A percentile compares a stretch with the other conserved stretches of the same genome.
These are phyloP conservation scores for Phalaenopsis aphrodite DNA, from an alignment of 106 monocot species.

Conservation along the genomic window DNA sequence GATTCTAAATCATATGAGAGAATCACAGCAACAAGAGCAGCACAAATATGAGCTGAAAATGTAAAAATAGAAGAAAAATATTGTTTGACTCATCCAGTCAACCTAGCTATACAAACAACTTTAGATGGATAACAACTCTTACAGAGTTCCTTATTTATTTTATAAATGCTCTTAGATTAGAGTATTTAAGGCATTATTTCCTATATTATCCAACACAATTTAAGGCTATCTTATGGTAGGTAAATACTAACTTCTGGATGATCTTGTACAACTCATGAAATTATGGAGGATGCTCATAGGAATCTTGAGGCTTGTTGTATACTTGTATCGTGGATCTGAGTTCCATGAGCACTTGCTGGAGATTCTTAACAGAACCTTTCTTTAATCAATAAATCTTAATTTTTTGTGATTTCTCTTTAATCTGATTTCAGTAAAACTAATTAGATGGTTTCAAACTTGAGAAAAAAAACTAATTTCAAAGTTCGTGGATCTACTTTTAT, in stretches of 20 bases:
- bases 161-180: not conserved
- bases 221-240: not conserved
- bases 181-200: not conserved
- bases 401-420: not conserved
- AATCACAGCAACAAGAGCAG: no score
- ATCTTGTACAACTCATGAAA: not conserved
- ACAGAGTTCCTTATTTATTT: no score
- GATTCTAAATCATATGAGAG: no score
- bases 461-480: not conserved
- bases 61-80: no score
- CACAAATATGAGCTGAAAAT: no score
- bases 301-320: not conserved
- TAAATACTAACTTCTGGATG: not conserved
- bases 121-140: no score
- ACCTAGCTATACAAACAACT: no score
- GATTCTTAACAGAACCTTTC: not conserved
- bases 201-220: no score
- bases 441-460: not conserved
- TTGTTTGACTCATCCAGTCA: no score
- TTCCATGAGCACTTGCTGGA: not conserved
- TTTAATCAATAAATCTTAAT: not conserved
- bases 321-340: not conserved
- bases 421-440: not conserved
- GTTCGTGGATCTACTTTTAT: not conserved
- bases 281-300: not conserved